These are phyloP conservation scores for Leccinum pellstonianum DNA, from an alignment of 768 basidiomycete species.

Conservation along the genomic window DNA sequence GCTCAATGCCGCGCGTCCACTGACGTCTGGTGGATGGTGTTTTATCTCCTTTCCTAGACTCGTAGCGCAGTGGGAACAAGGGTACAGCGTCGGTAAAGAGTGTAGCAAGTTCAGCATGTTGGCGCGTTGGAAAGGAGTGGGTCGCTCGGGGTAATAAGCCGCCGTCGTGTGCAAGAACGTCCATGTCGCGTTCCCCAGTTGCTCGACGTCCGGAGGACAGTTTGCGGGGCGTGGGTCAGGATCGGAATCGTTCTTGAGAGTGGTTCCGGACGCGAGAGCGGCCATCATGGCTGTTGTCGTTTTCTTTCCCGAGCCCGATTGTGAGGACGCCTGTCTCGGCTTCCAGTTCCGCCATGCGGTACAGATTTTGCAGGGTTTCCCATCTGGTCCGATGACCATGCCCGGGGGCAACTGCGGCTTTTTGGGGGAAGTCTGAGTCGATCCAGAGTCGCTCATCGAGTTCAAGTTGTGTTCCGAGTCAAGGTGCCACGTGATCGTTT, in stretches of 20 bases:
- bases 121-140: conserved; percentile 69
- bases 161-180: conserved; percentile 95
- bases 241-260: conserved; percentile 28
- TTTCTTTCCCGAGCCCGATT: conserved; percentile 29
- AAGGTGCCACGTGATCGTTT: conserved; percentile 19
- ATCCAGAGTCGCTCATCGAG: conserved; percentile 13
- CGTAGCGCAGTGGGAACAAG: conserved; percentile 80
- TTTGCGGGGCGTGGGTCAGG: conserved; percentile 49
- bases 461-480: background rate
- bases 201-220: conserved; percentile 90
- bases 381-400: conserved; percentile 87
- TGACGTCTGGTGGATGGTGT: conserved; percentile 73
- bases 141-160: conserved; percentile 89
- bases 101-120: conserved; percentile 82
- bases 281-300: conserved; percentile 36
- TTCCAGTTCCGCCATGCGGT: conserved; percentile 76
- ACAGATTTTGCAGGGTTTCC: conserved; percentile 94
- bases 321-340: conserved; percentile 36
- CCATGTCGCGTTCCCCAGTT: conserved; percentile 92
- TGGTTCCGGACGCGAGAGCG: conserved; percentile 32
- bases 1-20: conserved; percentile 63
- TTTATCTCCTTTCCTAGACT: conserved; percentile 77
- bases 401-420: conserved; percentile 62
- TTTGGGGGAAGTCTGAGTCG: conserved; percentile 6
- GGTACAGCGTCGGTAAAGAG: conserved; percentile 81